Base-by-base conservation (phyloP, 257 asterid species). In the Capsicum rhomboideum region DNA sequence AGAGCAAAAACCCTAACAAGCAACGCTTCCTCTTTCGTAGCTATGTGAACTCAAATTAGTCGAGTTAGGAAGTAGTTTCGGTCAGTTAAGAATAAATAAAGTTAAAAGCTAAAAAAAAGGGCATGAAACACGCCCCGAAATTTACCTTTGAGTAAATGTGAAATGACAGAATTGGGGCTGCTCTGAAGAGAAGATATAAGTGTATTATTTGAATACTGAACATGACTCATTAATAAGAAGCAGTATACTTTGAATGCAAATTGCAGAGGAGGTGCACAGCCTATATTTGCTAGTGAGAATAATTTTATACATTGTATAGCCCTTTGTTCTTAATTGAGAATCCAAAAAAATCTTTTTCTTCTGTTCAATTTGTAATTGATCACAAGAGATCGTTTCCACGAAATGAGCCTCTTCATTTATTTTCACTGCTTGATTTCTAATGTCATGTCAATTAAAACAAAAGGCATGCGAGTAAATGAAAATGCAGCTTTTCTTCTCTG, bases 161-260 rank as follows among this genome's bases (percentile, higher is more conserved):
- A 86, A 80, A 88, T 84, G 87, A 86, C 89, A 74, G 78, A 61
- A 78, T 58, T 58, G 18, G 40, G 74, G 59, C 58, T 61, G 74
- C 78, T 59, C 79, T 46, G 75, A 78, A 69, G 31, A 23, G 80
- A 46, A 74, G 59, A 69, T 69, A 46, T 7, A 74, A 23, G 40
- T 44, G 52, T 82, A 85, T 79, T 67, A 14, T 83, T 42, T 23
- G 61, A 59, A 16, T 69, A 17, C 72, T 84, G 71, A 49, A 49
- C 14, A 14, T 84, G 84, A 80, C 54, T 75, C 81, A 75, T 86
- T 53, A 82, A 77, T 86, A 28, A 84, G 87, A 66, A 75, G 78
- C 29, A 7, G 85, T 72, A 12, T 21, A 44, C 82, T 82, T 59
- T 88, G 67, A 84, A 88, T 82, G 87, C 84, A 81, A 53, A 21